Conservation (phyloP, 345 rosid genomes). For the Triadica sebifera region DNA sequence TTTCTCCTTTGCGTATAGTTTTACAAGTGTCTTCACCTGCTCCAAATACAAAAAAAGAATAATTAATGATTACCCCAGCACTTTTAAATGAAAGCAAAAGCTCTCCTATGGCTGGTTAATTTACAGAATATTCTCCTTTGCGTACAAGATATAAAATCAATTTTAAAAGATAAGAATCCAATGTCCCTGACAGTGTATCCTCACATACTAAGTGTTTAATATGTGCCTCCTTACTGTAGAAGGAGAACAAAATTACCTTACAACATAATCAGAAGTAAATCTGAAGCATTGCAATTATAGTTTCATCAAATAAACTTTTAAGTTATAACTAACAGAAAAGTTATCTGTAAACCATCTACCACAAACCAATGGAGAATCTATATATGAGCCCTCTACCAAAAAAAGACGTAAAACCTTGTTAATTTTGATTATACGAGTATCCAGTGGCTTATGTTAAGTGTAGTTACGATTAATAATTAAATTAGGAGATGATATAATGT, state of each 20-base stretch:
- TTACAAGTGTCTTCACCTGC: slow-evolving; percentile 58
- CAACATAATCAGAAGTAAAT: neutral
- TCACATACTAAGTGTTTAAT: neutral
- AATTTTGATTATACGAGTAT: neutral
- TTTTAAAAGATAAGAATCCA: too few relatives aligned
- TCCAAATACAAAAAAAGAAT: neutral
- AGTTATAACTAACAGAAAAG: neutral
- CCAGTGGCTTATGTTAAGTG: too few relatives aligned
- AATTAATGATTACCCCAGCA: neutral
- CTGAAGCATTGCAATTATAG: neutral
- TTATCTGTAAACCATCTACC: neutral
- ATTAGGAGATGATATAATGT: neutral
- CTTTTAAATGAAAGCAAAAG: neutral
- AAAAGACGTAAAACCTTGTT: neutral
- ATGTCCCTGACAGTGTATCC: neutral
- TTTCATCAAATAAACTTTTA: neutral
- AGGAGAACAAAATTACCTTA: neutral
- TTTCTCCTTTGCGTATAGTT: slow-evolving; percentile 60
- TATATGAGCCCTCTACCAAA: neutral
- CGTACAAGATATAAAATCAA: too few relatives aligned
- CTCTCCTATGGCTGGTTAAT: neutral
- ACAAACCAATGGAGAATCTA: too few relatives aligned
- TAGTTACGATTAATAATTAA: neutral
- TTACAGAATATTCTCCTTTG: neutral
- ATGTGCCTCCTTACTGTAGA: neutral